Percentiles rank a stretch among this genome's conserved stretches.
Conservation (phyloP, 768 basidiomycete genomes). For the Fomitopsis serialis region DNA sequence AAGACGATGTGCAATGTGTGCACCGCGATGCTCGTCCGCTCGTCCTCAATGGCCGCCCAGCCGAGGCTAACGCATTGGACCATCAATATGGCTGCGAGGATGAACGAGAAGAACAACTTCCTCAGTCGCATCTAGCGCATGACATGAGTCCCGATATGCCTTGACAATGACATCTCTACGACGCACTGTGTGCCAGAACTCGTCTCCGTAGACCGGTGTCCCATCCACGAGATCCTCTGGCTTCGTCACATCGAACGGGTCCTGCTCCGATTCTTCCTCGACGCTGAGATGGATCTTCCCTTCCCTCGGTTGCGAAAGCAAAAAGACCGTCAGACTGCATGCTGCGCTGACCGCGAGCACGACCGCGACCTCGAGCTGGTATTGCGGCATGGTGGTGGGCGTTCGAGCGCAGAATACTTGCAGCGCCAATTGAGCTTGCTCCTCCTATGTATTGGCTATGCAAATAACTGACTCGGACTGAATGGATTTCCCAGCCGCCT, state of each 20-base stretch:
- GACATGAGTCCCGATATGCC: neutral
- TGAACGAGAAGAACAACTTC: conserved; percentile 45
- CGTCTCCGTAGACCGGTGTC: conserved; percentile 52
- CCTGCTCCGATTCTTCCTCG: conserved; percentile 25
- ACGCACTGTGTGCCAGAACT: conserved; percentile 56
- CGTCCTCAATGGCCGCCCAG: conserved; percentile 36
- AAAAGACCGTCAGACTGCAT: conserved; percentile 40
- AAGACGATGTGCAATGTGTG: conserved; percentile 44
- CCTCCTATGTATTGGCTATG: too few species aligned
- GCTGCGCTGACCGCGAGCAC: conserved; percentile 38
- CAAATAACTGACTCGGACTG: too few species aligned
- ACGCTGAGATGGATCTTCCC: conserved; percentile 47
- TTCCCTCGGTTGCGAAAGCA: conserved; percentile 34
- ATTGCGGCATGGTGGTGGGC: conserved; percentile 54
- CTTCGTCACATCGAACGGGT: conserved; percentile 70
- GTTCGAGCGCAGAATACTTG: too few species aligned
- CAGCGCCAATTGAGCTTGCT: too few species aligned
- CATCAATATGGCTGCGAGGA: conserved; percentile 42
- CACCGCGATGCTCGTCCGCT: conserved; percentile 27
- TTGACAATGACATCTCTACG: neutral
- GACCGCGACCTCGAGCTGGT: conserved; percentile 51
- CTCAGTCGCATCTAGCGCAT: conserved; percentile 46
- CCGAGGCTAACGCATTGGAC: conserved; percentile 53
- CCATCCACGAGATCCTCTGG: conserved; percentile 68
- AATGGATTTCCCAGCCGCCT: too few species aligned